Percentiles rank a stretch among this genome's conserved stretches.
phyloP scores from a whole-genome alignment of 805 yeast species.

The Wickerhamiella domercqiae region DNA sequence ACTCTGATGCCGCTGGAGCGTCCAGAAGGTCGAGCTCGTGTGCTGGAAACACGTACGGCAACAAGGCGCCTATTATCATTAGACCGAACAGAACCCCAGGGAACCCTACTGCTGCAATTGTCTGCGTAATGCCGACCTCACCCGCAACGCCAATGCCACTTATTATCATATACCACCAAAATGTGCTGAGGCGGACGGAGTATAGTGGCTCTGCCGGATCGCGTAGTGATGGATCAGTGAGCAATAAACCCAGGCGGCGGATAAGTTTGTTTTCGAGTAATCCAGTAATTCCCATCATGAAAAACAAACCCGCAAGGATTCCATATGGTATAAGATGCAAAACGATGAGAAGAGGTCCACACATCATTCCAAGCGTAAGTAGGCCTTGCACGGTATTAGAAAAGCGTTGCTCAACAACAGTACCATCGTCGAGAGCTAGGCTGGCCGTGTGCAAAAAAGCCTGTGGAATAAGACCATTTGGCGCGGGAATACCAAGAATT shows the following conservation, averaged over 20 bases:
- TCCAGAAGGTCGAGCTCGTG: conserved; percentile 53
- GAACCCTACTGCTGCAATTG: conserved; percentile 86
- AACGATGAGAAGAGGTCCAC: conserved; percentile 69
- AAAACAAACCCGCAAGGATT: conserved; percentile 80
- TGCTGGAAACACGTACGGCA: conserved; percentile 47
- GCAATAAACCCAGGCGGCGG: conserved; percentile 44
- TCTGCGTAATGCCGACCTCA: conserved; percentile 74
- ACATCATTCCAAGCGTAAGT: conserved; percentile 72
- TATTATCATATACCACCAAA: conserved; percentile 40
- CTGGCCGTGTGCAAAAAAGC: conserved; percentile 88
- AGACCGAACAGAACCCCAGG: conserved; percentile 64
- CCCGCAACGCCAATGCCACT: conserved; percentile 56
- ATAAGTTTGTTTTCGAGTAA: conserved; percentile 51
- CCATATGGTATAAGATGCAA: conserved; percentile 83
- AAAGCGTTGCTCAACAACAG: conserved; percentile 77
- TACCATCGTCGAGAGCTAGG: conserved; percentile 25
- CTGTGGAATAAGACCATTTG: conserved; percentile 93
- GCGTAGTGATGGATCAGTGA: conserved; percentile 38
- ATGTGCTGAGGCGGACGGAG: conserved; percentile 23
- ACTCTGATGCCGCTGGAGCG: conserved; percentile 32
- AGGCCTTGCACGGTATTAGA: conserved; percentile 78
- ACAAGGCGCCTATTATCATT: conserved; percentile 46
- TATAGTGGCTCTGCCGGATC: conserved; percentile 23
- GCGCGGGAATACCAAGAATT: conserved; percentile 81
- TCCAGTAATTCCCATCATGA: conserved; percentile 83